A percentile compares a stretch with the other conserved stretches of the same genome.
phyloP scores from a whole-genome alignment of 805 yeast genomes.

The Cyberlindnera sargentensis region DNA sequence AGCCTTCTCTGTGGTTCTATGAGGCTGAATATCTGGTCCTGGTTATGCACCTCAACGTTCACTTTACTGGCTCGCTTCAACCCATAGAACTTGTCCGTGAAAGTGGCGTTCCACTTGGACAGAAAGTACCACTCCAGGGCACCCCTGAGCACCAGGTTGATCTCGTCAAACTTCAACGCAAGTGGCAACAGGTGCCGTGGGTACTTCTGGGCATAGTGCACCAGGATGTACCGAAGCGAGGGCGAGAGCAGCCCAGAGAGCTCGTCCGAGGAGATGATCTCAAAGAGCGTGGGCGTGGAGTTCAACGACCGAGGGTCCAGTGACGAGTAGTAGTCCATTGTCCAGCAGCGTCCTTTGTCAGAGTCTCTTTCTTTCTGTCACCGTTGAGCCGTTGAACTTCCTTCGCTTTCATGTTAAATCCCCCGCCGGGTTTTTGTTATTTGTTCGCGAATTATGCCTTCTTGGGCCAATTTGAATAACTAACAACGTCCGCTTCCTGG shows the following conservation, averaged over 20 bases:
- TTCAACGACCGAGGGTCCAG: slow-evolving; percentile 72
- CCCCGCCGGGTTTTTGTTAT: too few relatives aligned
- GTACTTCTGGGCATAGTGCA: slow-evolving; percentile 70
- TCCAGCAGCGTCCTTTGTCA: too few relatives aligned
- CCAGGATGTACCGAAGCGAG: slow-evolving; percentile 69
- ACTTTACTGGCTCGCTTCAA: slow-evolving; percentile 47
- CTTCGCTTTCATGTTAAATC: too few relatives aligned
- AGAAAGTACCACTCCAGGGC: slow-evolving; percentile 66
- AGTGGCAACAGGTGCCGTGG: slow-evolving; percentile 61
- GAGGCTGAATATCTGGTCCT: slow-evolving; percentile 23
- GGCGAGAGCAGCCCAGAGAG: slow-evolving; percentile 74
- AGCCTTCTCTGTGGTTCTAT: slow-evolving; percentile 49
- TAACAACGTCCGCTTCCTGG: too few relatives aligned
- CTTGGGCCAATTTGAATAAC: too few relatives aligned
- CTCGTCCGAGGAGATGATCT: slow-evolving; percentile 76
- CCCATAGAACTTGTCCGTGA: slow-evolving; percentile 91
- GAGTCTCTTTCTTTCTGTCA: too few relatives aligned
- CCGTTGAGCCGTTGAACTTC: too few relatives aligned
- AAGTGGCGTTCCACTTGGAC: slow-evolving; percentile 71
- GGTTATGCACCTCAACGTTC: slow-evolving; percentile 27
- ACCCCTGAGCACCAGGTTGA: slow-evolving; percentile 54
- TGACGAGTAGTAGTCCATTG: slow-evolving; percentile 75
- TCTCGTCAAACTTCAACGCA: slow-evolving; percentile 70
- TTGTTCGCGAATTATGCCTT: too few relatives aligned
- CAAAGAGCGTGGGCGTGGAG: slow-evolving; percentile 81